Base-by-base conservation (phyloP, 352 stramenopile species). In the Paralagenidium karlingii region DNA sequence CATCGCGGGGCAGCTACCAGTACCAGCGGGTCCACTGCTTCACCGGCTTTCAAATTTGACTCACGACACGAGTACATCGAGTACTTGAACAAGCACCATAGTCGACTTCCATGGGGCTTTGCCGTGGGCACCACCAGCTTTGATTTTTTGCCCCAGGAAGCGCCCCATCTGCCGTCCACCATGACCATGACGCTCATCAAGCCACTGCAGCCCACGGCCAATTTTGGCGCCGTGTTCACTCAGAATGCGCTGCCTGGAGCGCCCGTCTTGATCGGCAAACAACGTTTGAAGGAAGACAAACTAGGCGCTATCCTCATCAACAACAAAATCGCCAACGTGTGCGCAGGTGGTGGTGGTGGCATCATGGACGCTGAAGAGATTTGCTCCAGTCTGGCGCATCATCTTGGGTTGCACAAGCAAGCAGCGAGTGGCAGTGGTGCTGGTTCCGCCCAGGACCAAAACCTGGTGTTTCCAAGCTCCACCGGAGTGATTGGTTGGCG, bases 291-390 rank as follows among this genome's bases (percentile, higher is more conserved):
- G 26, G 79, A 94, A 22, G 55, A 80, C 25, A 86, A 75, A 31
- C 62, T 99, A 31, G 87, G 95, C 53, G 94, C 87, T 9, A 83
- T 99, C 53, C 74, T 98, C 21, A 84, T 98, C 30, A 99, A 99
- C 64, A 99, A 98, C 67, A 99, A 99, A 68, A 96, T 99, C 45
- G 98, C 94, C 21, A 99, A 98, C 58, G 95, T 99, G 13, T 98
- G 94, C 45, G 89, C 94, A 16, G 92, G 81, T 45, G 77, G 80
- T n/a, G 86, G 90, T 26, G n/a, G n/a, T n/a, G 85, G 92, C 40
- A 71, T 95, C 24, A 74, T 74, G n/a, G 89, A 97, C 47, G 76
- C 92, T 4, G 79, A 97, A 57, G 70, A 87, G 24, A 82, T 99
- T 5, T 98, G 94, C 53, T 68, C 92, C 24, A 78, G 82, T 16